These are phyloP conservation scores for Candida ulmi DNA, from an alignment of 805 yeast genomes.

Conservation along the genomic window DNA sequence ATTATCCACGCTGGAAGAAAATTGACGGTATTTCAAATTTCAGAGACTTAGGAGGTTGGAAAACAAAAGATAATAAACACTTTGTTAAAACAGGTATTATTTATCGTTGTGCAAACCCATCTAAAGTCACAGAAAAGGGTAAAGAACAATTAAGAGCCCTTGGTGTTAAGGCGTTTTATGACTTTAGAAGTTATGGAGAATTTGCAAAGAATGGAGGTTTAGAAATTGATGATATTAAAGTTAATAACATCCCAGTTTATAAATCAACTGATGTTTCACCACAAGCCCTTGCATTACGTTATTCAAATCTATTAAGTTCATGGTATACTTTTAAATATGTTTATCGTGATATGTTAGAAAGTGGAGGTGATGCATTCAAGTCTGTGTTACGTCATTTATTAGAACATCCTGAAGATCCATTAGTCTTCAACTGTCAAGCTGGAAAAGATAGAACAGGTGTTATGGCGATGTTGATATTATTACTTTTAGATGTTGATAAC, in stretches of 20 bases:
- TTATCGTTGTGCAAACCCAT: constrained; percentile 61
- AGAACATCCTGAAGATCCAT: constrained; percentile 44
- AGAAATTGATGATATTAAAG: constrained; percentile 37
- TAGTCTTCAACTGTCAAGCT: constrained; percentile 75
- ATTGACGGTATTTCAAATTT: constrained; percentile 69
- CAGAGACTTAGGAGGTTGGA: constrained; percentile 79
- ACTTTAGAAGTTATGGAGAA: constrained; percentile 62
- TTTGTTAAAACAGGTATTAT: constrained; percentile 48
- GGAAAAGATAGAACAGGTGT: constrained; percentile 87
- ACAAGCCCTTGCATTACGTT: constrained; percentile 50
- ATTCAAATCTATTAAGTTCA: constrained; percentile 47
- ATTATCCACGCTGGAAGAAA: constrained; percentile 50
- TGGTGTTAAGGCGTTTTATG: constrained; percentile 53
- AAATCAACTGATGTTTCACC: constrained; percentile 54
- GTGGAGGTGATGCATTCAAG: constrained; percentile 43
- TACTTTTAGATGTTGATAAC: constrained; percentile 59
- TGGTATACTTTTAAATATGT: constrained; percentile 60
- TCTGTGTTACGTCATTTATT: constrained; percentile 49
- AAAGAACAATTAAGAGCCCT: constrained; percentile 25
- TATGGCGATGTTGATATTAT: constrained; percentile 58
- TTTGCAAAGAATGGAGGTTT: constrained; percentile 39
- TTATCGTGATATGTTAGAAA: constrained; percentile 50
- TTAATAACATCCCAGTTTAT: constrained; percentile 56
- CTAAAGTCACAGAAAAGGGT: constrained; percentile 51
- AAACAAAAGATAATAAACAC: constrained; percentile 27